Evolutionary conservation across 2,329 filamentous ascomycete genomes (phyloP).

Genomic region (Beauveria rudraprayagi): DNA sequence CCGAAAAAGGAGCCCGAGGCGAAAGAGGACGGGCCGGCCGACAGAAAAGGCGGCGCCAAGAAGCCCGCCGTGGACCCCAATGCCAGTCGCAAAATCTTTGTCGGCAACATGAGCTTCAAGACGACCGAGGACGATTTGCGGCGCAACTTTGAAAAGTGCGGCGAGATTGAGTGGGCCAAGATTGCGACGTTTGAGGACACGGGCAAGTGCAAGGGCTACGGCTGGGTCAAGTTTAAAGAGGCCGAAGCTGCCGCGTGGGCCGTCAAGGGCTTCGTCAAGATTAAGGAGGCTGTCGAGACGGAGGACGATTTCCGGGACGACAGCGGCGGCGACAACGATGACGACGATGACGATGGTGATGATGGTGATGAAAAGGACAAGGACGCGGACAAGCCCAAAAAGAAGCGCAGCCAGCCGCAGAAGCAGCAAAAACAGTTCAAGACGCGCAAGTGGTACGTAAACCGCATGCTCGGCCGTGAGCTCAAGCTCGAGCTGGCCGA

Average conservation of each 20-base stretch:
- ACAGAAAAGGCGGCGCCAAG: slow-evolving; percentile 15
- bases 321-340: slow-evolving; percentile 31
- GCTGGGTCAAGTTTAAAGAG: slow-evolving; percentile 86
- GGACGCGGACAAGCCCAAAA: slow-evolving; percentile 30
- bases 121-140: slow-evolving; percentile 72
- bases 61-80: slow-evolving; percentile 37
- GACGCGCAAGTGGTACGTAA: slow-evolving; percentile 73
- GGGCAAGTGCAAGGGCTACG: slow-evolving; percentile 96
- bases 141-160: slow-evolving; percentile 78
- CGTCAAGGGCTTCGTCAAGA: slow-evolving; percentile 72
- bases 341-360: neutral
- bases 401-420: slow-evolving; percentile 26
- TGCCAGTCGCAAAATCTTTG: slow-evolving; percentile 75
- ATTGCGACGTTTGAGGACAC: slow-evolving; percentile 93
- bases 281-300: slow-evolving; percentile 57
- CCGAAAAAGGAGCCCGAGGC: slow-evolving; percentile 55
- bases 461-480: slow-evolving; percentile 68
- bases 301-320: slow-evolving; percentile 51
- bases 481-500: slow-evolving; percentile 91
- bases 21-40: slow-evolving; percentile 17
- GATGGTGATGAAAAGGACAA: slow-evolving; percentile 18
- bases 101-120: slow-evolving; percentile 82
- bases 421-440: slow-evolving; percentile 42
- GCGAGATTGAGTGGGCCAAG: slow-evolving; percentile 73
- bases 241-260: slow-evolving; percentile 59